These are phyloP conservation scores for Xylariaceae sp. DNA, from an alignment of 2,329 filamentous ascomycete genomes.

Conservation along the genomic window DNA sequence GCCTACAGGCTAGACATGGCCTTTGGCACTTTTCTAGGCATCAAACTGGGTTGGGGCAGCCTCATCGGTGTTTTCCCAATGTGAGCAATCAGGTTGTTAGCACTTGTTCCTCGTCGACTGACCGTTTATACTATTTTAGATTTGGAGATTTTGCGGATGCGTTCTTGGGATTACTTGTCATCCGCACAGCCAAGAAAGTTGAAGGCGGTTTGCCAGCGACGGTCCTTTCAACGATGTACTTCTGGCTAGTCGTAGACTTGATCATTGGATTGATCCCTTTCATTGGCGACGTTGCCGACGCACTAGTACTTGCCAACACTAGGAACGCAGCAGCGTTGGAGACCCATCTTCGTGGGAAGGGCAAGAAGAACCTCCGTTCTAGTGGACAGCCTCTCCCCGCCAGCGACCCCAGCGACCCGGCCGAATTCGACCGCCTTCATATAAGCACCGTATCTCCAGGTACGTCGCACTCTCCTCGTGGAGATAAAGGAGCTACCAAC, in stretches of 20 bases:
- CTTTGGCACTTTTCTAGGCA: constrained; percentile 80
- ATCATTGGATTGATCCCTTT: constrained; percentile 76
- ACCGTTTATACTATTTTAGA: constrained; percentile 48
- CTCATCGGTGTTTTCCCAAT: constrained; percentile 84
- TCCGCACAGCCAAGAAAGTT: constrained; percentile 74
- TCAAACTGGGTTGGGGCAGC: constrained; percentile 88
- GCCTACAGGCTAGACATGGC: constrained; percentile 87
- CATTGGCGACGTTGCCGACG: constrained; percentile 77
- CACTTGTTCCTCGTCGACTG: constrained; percentile 9
- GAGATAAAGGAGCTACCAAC: neutral
- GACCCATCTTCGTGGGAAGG: constrained; percentile 70
- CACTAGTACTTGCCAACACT: constrained; percentile 76
- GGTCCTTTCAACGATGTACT: constrained; percentile 74
- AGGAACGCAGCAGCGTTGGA: constrained; percentile 76
- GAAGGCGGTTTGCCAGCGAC: constrained; percentile 74
- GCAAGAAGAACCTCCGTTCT: constrained; percentile 61
- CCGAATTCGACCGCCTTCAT: constrained; percentile 55
- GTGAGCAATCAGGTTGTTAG: constrained; percentile 57
- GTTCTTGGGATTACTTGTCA: constrained; percentile 76
- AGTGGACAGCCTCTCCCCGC: constrained; percentile 55
- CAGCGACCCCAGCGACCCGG: constrained; percentile 59
- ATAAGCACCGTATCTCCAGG: no score
- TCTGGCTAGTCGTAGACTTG: constrained; percentile 81
- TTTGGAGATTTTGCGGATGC: constrained; percentile 78
- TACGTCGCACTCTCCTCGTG: constrained; percentile 10